Conservation (phyloP, 192 early-diverging fungal species). For the Dispira parvispora region DNA sequence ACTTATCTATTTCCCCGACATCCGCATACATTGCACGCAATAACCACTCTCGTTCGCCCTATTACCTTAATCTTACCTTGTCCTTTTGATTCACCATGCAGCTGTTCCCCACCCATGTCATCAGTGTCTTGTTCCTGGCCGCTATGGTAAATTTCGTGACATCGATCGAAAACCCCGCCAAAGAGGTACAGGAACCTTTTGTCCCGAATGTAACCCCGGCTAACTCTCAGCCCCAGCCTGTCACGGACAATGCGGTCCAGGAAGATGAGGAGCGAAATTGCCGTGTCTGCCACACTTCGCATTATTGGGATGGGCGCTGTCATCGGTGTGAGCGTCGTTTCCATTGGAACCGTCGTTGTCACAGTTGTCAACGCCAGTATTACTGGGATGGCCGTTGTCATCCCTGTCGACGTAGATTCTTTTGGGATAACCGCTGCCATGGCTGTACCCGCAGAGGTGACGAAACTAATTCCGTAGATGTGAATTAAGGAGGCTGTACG, state of each 20-base stretch:
- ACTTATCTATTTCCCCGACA: too few relatives aligned
- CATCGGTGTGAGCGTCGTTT: too few relatives aligned
- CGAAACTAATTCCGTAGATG: not conserved
- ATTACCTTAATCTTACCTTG: too few relatives aligned
- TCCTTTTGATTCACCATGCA: not conserved
- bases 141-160: not conserved
- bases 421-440: not conserved
- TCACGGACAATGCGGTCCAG: too few relatives aligned
- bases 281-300: not conserved
- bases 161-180: not conserved
- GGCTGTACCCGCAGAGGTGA: not conserved
- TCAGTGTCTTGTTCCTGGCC: not conserved
- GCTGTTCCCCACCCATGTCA: not conserved
- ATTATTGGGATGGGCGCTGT: not conserved
- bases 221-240: too few relatives aligned
- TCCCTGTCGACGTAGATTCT: not conserved
- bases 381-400: conserved; percentile 4
- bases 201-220: too few relatives aligned
- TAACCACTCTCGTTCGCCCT: too few relatives aligned
- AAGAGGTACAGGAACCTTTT: too few relatives aligned
- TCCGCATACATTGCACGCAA: too few relatives aligned
- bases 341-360: not conserved
- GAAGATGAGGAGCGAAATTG: not conserved
- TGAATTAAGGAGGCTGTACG: not conserved
- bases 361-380: conserved; percentile 3